Evolutionary conservation across 768 basidiomycete genomes (phyloP).

Genomic region (Neoboletus subvelutipes): DNA sequence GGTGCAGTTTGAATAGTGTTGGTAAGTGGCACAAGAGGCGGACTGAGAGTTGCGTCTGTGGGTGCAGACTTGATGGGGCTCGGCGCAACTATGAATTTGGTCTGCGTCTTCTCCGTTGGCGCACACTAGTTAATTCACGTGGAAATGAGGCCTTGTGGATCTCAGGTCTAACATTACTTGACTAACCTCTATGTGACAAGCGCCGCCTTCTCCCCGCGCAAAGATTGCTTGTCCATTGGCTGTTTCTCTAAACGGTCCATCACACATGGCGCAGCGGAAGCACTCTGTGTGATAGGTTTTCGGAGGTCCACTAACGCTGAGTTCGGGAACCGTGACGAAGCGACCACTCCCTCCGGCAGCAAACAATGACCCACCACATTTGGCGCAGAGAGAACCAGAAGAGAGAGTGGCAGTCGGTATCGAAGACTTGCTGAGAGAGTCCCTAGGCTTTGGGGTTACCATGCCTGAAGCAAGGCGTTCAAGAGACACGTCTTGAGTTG

Average conservation of each 20-base stretch:
- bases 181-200: slow-evolving; percentile 63
- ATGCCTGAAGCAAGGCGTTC: slow-evolving; percentile 23
- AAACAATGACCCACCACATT: slow-evolving; percentile 60
- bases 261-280: slow-evolving; percentile 71
- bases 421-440: slow-evolving; percentile 26
- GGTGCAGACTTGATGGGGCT: slow-evolving; percentile 12
- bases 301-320: slow-evolving; percentile 40
- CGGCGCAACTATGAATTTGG: slow-evolving; percentile 13
- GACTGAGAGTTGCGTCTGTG: slow-evolving; percentile 10
- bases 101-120: slow-evolving; percentile 35
- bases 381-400: slow-evolving; percentile 52
- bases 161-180: neutral
- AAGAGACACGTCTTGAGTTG: slow-evolving; percentile 2
- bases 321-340: slow-evolving; percentile 70
- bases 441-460: slow-evolving; percentile 28
- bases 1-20: slow-evolving; percentile 15
- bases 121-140: slow-evolving; percentile 37
- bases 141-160: slow-evolving; percentile 9
- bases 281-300: slow-evolving; percentile 72
- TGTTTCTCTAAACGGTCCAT: slow-evolving; percentile 59
- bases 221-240: slow-evolving; percentile 67
- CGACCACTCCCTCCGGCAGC: slow-evolving; percentile 55
- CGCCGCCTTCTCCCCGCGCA: slow-evolving; percentile 60
- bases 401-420: slow-evolving; percentile 34
- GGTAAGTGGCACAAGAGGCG: slow-evolving; percentile 22